Conservation (phyloP, 805 yeast genomes). For the Sugiyamaella boreocaroliniensis region DNA sequence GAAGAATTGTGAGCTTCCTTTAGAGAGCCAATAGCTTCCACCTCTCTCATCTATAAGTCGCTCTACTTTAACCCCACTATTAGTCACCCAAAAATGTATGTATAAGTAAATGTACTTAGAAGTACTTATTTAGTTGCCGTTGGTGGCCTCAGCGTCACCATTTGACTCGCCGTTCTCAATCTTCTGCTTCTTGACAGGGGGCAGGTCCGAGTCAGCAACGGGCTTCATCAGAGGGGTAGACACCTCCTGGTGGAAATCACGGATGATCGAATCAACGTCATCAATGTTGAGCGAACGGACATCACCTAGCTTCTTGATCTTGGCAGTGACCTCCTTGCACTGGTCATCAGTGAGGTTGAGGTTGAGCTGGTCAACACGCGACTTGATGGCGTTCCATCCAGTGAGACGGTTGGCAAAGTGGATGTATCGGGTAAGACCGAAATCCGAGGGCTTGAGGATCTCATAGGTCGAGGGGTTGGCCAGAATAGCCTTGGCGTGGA, state of each 20-base stretch:
- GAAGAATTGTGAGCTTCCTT: no score
- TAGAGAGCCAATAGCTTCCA: not conserved
- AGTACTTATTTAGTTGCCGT: not conserved
- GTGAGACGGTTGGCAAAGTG: slow-evolving; percentile 97
- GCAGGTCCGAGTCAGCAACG: slow-evolving; percentile 15
- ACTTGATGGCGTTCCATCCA: slow-evolving; percentile 98
- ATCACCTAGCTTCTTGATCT: slow-evolving; percentile 92
- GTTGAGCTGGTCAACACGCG: slow-evolving; percentile 95
- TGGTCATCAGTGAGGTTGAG: slow-evolving; percentile 84
- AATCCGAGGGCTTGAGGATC: slow-evolving; percentile 88
- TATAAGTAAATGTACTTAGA: not conserved
- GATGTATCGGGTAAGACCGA: slow-evolving; percentile 91
- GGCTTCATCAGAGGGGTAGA: slow-evolving; percentile 22
- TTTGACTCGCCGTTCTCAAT: slow-evolving; percentile 11
- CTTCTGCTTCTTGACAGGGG: slow-evolving; percentile 30
- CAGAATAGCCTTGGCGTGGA: slow-evolving; percentile 96
- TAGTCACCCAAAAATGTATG: no score
- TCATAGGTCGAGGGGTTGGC: slow-evolving; percentile 99
- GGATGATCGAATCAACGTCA: slow-evolving; percentile 94
- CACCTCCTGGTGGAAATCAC: slow-evolving; percentile 76
- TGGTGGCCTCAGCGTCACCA: not conserved
- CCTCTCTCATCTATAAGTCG: no score
- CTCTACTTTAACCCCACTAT: no score
- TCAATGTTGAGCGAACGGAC: slow-evolving; percentile 90
- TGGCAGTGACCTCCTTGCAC: slow-evolving; percentile 88